Evolutionary conservation across 73 alveolate genomes (phyloP).

Genomic region (Paramecium sonneborni): DNA sequence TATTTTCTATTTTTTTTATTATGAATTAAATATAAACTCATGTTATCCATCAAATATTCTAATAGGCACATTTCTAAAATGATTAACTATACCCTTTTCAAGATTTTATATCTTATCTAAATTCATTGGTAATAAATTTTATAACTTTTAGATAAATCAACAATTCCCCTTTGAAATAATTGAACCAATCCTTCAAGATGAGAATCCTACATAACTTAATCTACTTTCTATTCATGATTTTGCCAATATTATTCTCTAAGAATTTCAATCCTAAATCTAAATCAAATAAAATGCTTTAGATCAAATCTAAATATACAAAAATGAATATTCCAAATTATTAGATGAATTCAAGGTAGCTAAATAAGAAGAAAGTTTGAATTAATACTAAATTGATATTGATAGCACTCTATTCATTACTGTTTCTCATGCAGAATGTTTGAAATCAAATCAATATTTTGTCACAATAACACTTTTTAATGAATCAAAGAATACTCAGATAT

Average conservation of each 20-base stretch:
- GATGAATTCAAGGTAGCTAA: not conserved
- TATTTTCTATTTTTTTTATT: not conserved
- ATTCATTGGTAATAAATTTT: not conserved
- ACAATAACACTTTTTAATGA: not conserved
- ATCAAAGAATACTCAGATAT: not conserved
- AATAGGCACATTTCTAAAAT: not conserved
- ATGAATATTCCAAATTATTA: not conserved
- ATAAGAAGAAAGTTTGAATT: not conserved
- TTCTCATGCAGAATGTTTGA: not conserved
- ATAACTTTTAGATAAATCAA: not conserved
- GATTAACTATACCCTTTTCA: not conserved
- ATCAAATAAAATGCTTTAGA: not conserved
- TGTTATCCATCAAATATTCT: not conserved
- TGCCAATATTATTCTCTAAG: not conserved
- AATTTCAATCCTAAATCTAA: not conserved
- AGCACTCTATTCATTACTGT: not conserved
- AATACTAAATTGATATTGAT: not conserved
- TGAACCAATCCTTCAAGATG: not conserved
- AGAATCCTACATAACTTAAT: not conserved
- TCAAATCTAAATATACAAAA: not conserved
- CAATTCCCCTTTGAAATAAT: constrained; percentile 14
- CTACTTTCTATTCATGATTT: not conserved
- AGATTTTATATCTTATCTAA: not conserved
- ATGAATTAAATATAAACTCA: not conserved
- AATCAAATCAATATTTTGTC: not conserved